phyloP scores from a whole-genome alignment of 2,329 filamentous ascomycete species.

The Magnaporthales sp. region DNA sequence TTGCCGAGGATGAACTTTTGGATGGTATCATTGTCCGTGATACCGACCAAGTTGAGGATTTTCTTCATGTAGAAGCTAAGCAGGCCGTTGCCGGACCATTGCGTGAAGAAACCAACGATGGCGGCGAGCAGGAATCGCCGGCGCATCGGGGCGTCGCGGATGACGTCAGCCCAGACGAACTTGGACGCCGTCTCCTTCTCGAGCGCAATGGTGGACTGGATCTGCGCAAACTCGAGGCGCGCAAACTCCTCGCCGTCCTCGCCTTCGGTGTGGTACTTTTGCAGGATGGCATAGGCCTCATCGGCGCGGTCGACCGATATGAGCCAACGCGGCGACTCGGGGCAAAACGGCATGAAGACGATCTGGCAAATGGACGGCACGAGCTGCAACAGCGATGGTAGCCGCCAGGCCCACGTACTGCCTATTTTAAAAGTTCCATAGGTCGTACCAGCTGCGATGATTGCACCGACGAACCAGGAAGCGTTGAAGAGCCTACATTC shows the following conservation, averaged over 20 bases:
- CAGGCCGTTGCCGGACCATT: conserved; percentile 31
- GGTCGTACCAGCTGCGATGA: conserved; percentile 36
- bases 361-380: conserved; percentile 7
- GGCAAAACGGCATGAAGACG: conserved; percentile 12
- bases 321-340: conserved; percentile 42
- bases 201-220: conserved; percentile 39
- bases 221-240: conserved; percentile 46
- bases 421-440: conserved; percentile 12
- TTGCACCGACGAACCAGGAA: conserved; percentile 22
- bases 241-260: conserved; percentile 42
- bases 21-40: conserved; percentile 24
- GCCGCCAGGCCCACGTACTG: conserved; percentile 12
- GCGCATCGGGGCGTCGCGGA: conserved; percentile 24
- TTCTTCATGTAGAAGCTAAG: conserved; percentile 30
- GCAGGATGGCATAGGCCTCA: conserved; percentile 44
- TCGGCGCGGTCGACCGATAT: conserved; percentile 41
- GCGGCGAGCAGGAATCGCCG: conserved; percentile 23
- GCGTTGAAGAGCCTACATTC: neutral
- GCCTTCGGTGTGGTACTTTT: conserved; percentile 49
- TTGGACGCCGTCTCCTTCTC: conserved; percentile 34
- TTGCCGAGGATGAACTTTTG: conserved; percentile 29
- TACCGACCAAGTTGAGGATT: conserved; percentile 29
- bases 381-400: conserved; percentile 11
- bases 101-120: conserved; percentile 28
- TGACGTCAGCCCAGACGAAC: conserved; percentile 30